These are phyloP conservation scores for Monosporascus sp. DNA, from an alignment of 2,329 filamentous ascomycete species.

Conservation along the genomic window DNA sequence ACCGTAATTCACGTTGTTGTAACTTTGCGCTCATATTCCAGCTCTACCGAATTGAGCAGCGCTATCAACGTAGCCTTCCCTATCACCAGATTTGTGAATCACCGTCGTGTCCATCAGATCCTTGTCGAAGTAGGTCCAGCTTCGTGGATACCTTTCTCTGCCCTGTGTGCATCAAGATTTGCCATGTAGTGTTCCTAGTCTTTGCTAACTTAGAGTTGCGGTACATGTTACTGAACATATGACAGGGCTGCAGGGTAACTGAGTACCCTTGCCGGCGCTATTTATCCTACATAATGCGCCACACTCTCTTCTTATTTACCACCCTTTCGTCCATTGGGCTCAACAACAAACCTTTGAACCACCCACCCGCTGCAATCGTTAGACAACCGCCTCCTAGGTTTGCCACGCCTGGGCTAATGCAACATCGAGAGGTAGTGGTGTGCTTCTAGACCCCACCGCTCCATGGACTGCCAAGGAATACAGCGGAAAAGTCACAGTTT, in stretches of 20 bases:
- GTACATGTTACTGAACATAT: no score
- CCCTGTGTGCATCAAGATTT: background rate
- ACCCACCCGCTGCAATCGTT: no score
- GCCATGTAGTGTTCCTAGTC: background rate
- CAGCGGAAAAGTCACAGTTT: no score
- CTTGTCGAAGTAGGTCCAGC: background rate
- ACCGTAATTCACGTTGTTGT: background rate
- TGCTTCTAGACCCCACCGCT: no score
- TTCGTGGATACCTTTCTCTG: background rate
- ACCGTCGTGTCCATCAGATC: background rate
- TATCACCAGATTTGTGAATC: background rate
- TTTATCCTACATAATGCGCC: background rate
- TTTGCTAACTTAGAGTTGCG: no score
- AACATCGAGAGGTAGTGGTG: no score
- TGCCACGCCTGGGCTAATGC: no score
- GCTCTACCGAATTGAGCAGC: background rate
- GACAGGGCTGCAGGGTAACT: background rate
- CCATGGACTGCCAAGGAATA: no score
- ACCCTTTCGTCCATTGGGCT: background rate
- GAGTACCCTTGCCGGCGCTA: background rate
- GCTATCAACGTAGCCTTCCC: background rate
- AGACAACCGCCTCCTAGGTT: no score
- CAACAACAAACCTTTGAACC: background rate
- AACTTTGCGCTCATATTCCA: background rate
- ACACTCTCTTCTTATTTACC: background rate